A percentile compares a stretch with the other conserved stretches of the same genome.
Conservation (phyloP, 1,284 basidiomycete genomes). For the Leccinum pallidistipes region DNA sequence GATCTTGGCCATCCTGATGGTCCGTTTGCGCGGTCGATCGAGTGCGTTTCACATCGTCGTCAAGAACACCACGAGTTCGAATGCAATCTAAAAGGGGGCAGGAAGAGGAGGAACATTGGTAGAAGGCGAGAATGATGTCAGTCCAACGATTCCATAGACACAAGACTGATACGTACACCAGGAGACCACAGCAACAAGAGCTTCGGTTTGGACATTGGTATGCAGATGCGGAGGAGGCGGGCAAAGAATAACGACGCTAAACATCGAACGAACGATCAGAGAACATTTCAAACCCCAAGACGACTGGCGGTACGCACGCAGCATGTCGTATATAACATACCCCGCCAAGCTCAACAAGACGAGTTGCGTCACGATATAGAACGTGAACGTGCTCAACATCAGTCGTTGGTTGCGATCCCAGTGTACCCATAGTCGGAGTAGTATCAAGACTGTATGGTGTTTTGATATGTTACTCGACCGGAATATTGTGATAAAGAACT, state of each 20-base stretch:
- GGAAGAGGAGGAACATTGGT: background rate
- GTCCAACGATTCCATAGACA: too few species aligned
- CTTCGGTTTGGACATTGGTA: too few species aligned
- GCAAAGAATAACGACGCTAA: too few species aligned
- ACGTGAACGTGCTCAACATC: slow-evolving; percentile 36
- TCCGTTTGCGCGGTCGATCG: slow-evolving; percentile 29
- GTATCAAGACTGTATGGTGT: slow-evolving; percentile 32
- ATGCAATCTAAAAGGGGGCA: slow-evolving; percentile 29
- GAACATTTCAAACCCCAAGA: background rate
- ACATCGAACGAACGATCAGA: background rate
- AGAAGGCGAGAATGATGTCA: background rate
- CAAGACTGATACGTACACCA: too few species aligned
- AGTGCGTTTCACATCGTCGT: slow-evolving; percentile 40
- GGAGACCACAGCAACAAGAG: too few species aligned
- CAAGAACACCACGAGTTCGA: slow-evolving; percentile 39
- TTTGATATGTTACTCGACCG: background rate
- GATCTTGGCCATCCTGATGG: slow-evolving; percentile 25
- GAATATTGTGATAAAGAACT: background rate
- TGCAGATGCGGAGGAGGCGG: too few species aligned
- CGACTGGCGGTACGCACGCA: slow-evolving; percentile 28
- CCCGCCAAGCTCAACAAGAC: slow-evolving; percentile 29
- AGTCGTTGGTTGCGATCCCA: slow-evolving; percentile 38
- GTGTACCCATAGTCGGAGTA: slow-evolving; percentile 45
- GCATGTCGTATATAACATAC: slow-evolving; percentile 31
- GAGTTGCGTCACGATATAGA: slow-evolving; percentile 37